phyloP scores from a whole-genome alignment of 768 basidiomycete genomes.

The Phanerochaete sordida region DNA sequence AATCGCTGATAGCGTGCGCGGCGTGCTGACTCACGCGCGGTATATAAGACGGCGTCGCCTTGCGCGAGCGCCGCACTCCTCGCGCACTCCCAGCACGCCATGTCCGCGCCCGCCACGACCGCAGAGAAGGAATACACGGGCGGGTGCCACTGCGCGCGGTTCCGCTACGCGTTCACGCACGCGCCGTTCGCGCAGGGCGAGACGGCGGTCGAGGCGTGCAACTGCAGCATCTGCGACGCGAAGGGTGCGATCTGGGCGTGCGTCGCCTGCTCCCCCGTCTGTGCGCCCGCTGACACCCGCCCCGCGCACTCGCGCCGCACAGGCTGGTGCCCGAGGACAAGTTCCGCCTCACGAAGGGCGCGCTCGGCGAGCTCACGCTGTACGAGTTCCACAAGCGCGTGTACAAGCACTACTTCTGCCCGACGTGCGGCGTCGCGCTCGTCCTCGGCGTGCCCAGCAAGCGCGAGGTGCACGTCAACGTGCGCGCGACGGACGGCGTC shows the following conservation, averaged over 20 bases:
- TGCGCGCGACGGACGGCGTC: neutral
- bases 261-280: neutral
- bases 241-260: neutral
- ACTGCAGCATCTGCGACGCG: constrained; percentile 2
- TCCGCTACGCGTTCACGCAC: neutral
- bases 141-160: constrained; percentile 1
- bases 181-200: neutral
- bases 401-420: constrained; percentile 6
- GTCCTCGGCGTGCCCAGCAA: neutral
- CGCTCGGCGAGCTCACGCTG: neutral
- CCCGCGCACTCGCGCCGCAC: no score
- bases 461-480: neutral
- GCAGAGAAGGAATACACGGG: neutral
- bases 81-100: no score
- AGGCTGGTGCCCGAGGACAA: neutral
- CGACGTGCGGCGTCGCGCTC: neutral
- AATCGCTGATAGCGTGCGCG: no score
- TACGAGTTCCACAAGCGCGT: constrained; percentile 3
- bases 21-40: no score
- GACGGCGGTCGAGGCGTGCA: neutral
- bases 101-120: no score
- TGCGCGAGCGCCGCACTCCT: no score
- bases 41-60: no score
- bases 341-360: neutral
- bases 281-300: neutral